A percentile compares a stretch with the other conserved stretches of the same genome.
These are phyloP conservation scores for Xylariaceae sp. DNA, from an alignment of 2,329 filamentous ascomycete genomes.

Conservation along the genomic window DNA sequence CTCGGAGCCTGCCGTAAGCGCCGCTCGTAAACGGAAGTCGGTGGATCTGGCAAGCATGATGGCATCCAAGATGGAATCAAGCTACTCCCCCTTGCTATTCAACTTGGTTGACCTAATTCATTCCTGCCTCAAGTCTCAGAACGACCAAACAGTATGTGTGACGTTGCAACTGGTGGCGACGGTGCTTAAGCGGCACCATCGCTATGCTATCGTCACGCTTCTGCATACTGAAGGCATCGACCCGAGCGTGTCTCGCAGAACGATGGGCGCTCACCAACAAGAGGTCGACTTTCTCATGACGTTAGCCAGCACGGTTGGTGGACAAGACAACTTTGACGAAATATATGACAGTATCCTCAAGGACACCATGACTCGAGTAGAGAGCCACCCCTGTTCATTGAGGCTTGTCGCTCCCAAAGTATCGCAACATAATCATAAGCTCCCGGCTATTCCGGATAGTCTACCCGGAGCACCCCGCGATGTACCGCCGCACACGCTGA, in stretches of 20 bases:
- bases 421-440: slow-evolving; percentile 50
- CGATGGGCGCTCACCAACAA: slow-evolving; percentile 66
- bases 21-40: slow-evolving; percentile 77
- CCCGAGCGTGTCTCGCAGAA: slow-evolving; percentile 53
- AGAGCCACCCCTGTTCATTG: slow-evolving; percentile 68
- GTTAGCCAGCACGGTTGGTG: slow-evolving; percentile 63
- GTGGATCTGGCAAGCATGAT: slow-evolving; percentile 80
- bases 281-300: slow-evolving; percentile 68
- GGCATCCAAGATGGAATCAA: slow-evolving; percentile 65
- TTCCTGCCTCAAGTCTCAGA: slow-evolving; percentile 76
- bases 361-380: slow-evolving; percentile 63
- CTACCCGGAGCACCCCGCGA: slow-evolving; percentile 57
- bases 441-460: slow-evolving; percentile 50
- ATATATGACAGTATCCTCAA: slow-evolving; percentile 67
- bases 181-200: slow-evolving; percentile 80
- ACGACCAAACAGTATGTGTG: slow-evolving; percentile 82
- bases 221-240: slow-evolving; percentile 60
- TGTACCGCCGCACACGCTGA: slow-evolving; percentile 56
- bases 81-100: slow-evolving; percentile 79
- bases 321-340: slow-evolving; percentile 64
- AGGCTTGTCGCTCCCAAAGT: slow-evolving; percentile 60
- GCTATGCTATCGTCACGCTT: slow-evolving; percentile 74
- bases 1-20: slow-evolving; percentile 52
- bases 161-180: slow-evolving; percentile 83
- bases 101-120: slow-evolving; percentile 88